Base-by-base conservation (phyloP, 1,284 basidiomycete genomes). In the Cutaneotrichosporon sp. region DNA sequence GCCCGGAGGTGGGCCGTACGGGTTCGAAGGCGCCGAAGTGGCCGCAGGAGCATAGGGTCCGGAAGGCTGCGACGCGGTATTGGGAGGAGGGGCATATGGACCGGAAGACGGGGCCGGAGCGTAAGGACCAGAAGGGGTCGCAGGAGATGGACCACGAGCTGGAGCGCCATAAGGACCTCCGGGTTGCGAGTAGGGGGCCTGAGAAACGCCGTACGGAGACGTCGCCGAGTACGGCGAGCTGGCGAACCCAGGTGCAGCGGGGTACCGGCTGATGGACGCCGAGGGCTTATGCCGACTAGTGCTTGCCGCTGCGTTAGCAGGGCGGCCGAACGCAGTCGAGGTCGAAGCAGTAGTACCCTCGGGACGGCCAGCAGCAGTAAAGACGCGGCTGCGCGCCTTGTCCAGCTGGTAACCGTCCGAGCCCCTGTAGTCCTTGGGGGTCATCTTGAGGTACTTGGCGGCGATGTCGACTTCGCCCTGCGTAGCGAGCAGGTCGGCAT, bases 381-480 rank as follows among this genome's bases (percentile, higher is more conserved):
- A 70, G 61, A 62, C 69, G 58, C 60, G 77, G 52, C 79, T 83
- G 54, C 86, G 79, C 29, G 84, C 84, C 38, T 80, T 81, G 20
- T 79, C 78, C 60, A 86, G 79, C 38, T 77, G 59, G 14, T 74
- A 71, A 16, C 78, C 72, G 7, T 77, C 78, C 3, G 78, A 77
- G 14, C 85, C 85, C 38, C 82, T 80, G 74, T 96, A 97, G 54
- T 85, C 85, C 14, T 77, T 66, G 2, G 96, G 94, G 1, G 86
- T 90, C 63, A 90, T 79, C 66, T 84, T 82, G 65, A 96, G 77
- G 74, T 90, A 96, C 50, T 80, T 79, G 33, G 87, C 81, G 0
- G 92, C 94, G 52, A 92, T 84, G 59, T 85, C 82, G 46, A 94
- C 77, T 26, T 96, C 80, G 39, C 93, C 93, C 68, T 98, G 94